These are phyloP conservation scores for Postia placenta DNA, from an alignment of 768 basidiomycete genomes.

Conservation along the genomic window DNA sequence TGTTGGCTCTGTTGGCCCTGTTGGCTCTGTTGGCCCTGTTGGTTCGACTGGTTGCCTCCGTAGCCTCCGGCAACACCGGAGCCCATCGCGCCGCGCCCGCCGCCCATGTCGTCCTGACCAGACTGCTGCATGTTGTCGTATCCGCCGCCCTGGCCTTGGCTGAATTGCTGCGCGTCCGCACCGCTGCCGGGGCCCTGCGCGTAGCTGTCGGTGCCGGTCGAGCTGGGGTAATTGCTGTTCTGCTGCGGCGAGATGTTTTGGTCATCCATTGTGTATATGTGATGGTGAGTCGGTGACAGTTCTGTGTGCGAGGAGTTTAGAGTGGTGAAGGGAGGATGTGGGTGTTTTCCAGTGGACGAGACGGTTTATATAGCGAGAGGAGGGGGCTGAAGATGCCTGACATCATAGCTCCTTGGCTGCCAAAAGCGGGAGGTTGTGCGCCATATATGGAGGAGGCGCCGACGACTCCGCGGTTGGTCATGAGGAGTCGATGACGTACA, in stretches of 20 bases:
- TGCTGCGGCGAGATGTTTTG: neutral
- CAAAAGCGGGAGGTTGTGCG: no score
- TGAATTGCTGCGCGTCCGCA: constrained; percentile 12
- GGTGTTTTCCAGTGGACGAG: no score
- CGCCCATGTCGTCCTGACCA: constrained; percentile 12
- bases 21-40: constrained; percentile 2
- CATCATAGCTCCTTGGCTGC: no score
- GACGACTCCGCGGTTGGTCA: no score
- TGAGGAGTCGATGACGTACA: no score
- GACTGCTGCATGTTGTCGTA: constrained; percentile 18
- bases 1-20: constrained; percentile 6
- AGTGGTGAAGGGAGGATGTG: no score
- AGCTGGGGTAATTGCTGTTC: constrained; percentile 4
- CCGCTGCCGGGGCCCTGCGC: constrained; percentile 11
- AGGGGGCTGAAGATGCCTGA: no score
- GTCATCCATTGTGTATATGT: constrained; percentile 9
- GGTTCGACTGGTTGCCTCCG: constrained; percentile 4
- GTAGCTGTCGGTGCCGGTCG: constrained; percentile 12
- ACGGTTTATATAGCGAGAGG: no score
- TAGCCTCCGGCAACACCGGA: constrained; percentile 22
- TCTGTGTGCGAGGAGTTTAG: no score
- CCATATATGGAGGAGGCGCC: no score
- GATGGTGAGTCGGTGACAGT: constrained; percentile 2
- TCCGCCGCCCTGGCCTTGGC: constrained; percentile 14
- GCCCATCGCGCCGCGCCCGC: constrained; percentile 20